These are phyloP conservation scores for Cryphonectria nitschkei DNA, from an alignment of 2,329 filamentous ascomycete species.

Conservation along the genomic window DNA sequence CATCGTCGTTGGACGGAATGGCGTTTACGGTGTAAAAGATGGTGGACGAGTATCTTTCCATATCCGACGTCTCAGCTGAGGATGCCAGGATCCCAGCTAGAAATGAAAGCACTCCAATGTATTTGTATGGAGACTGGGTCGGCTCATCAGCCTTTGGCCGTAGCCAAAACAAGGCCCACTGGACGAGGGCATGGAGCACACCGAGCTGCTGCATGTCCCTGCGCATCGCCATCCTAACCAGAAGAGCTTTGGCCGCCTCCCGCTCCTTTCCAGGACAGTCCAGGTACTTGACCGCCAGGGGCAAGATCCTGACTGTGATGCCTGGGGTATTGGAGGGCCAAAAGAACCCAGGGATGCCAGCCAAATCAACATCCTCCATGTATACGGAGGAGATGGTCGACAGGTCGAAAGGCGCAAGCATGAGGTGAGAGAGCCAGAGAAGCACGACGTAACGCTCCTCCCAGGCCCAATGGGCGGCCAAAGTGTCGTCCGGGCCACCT, in stretches of 20 bases:
- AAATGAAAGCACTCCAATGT: constrained; percentile 79
- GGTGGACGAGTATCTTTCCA: constrained; percentile 65
- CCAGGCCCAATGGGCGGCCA: constrained; percentile 64
- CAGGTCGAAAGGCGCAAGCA: constrained; percentile 88
- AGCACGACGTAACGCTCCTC: constrained; percentile 87
- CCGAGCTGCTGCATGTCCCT: constrained; percentile 84
- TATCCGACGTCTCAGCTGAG: constrained; percentile 74
- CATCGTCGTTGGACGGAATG: constrained; percentile 46
- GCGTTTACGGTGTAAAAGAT: constrained; percentile 69
- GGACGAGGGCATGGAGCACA: constrained; percentile 68
- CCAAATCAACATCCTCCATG: constrained; percentile 49
- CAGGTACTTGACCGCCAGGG: constrained; percentile 73
- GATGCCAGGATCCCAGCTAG: constrained; percentile 72
- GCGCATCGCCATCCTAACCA: constrained; percentile 81
- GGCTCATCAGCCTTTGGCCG: constrained; percentile 44
- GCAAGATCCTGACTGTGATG: constrained; percentile 71
- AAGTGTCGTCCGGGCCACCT: constrained; percentile 13
- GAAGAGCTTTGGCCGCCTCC: constrained; percentile 80
- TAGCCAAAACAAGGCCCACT: constrained; percentile 71
- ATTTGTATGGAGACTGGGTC: constrained; percentile 67
- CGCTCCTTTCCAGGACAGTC: constrained; percentile 81
- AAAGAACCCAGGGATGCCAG: constrained; percentile 51
- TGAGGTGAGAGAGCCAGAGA: constrained; percentile 82
- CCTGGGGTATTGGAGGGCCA: constrained; percentile 67
- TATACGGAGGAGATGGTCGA: constrained; percentile 75